phyloP scores from a whole-genome alignment of 1,284 basidiomycete species.

The Pholiota adiposa region DNA sequence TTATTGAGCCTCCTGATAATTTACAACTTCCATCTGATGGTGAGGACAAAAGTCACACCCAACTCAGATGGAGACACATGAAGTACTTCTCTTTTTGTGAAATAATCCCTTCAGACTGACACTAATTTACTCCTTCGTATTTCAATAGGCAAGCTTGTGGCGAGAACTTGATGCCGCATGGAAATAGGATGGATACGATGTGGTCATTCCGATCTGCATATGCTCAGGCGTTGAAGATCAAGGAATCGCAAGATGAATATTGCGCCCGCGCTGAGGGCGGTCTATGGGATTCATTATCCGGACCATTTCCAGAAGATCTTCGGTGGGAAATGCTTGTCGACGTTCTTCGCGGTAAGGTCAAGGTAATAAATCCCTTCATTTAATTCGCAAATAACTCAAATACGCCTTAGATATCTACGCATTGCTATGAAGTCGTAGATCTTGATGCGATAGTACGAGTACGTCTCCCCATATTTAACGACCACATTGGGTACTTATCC shows the following conservation, averaged over 20 bases:
- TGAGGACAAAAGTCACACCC: conserved; percentile 23
- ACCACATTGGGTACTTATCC: background rate
- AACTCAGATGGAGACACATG: conserved; percentile 60
- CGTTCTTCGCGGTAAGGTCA: conserved; percentile 79
- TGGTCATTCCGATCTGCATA: conserved; percentile 67
- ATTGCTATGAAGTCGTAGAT: conserved; percentile 83
- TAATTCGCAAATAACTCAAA: background rate
- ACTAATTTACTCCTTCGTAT: background rate
- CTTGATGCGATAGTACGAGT: conserved; percentile 76
- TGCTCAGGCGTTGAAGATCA: conserved; percentile 72
- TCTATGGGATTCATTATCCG: conserved; percentile 59
- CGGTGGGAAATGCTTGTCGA: conserved; percentile 85
- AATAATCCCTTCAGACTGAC: background rate
- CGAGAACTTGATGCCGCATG: conserved; percentile 47
- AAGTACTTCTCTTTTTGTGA: conserved; percentile 41
- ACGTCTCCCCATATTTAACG: conserved; percentile 23
- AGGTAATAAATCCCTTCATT: conserved; percentile 43
- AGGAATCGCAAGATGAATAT: conserved; percentile 72
- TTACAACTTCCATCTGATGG: conserved; percentile 34
- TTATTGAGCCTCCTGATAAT: conserved; percentile 63
- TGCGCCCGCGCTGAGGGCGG: conserved; percentile 64
- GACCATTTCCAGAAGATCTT: conserved; percentile 73
- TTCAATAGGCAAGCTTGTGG: conserved; percentile 63
- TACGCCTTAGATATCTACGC: conserved; percentile 50
- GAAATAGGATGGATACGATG: conserved; percentile 63